A percentile compares a stretch with the other conserved stretches of the same genome.
phyloP scores from a whole-genome alignment of 2,329 filamentous ascomycete genomes.

The Pseudogymnoascus sp. region DNA sequence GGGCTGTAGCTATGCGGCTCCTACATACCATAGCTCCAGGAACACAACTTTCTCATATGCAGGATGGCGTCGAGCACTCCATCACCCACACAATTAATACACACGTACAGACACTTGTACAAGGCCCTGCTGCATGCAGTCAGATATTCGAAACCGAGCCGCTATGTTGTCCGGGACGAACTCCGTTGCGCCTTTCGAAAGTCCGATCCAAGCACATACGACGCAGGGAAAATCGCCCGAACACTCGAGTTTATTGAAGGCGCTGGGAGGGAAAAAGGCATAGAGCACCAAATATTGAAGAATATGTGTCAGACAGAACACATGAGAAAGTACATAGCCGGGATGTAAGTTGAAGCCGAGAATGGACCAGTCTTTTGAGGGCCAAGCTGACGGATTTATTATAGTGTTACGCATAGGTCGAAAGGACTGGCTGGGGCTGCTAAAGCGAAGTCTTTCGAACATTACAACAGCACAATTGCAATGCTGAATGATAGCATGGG shows the following conservation, averaged over 20 bases:
- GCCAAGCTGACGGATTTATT: background rate
- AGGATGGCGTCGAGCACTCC: background rate
- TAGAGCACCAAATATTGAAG: constrained; percentile 66
- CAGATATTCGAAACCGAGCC: constrained; percentile 61
- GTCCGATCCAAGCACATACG: constrained; percentile 37
- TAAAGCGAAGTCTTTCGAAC: constrained; percentile 33
- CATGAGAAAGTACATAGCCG: constrained; percentile 12
- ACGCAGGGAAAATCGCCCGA: constrained; percentile 47
- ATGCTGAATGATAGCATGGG: constrained; percentile 71
- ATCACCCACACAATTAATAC: constrained; percentile 37
- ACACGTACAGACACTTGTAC: constrained; percentile 64
- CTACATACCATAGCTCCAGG: background rate
- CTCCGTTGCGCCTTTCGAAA: constrained; percentile 51
- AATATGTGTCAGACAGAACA: constrained; percentile 49
- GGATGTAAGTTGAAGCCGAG: background rate
- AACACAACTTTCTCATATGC: background rate
- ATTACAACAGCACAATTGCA: constrained; percentile 61
- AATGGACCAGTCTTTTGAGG: background rate
- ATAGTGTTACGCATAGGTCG: constrained; percentile 18
- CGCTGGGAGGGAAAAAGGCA: constrained; percentile 52
- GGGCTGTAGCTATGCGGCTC: background rate
- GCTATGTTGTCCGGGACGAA: constrained; percentile 52
- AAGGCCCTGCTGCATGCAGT: constrained; percentile 61
- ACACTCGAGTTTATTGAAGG: constrained; percentile 64
- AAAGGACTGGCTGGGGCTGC: constrained; percentile 16